These are phyloP conservation scores for Nothophaeocryptopus gaeumannii DNA, from an alignment of 2,329 filamentous ascomycete genomes.

Conservation along the genomic window DNA sequence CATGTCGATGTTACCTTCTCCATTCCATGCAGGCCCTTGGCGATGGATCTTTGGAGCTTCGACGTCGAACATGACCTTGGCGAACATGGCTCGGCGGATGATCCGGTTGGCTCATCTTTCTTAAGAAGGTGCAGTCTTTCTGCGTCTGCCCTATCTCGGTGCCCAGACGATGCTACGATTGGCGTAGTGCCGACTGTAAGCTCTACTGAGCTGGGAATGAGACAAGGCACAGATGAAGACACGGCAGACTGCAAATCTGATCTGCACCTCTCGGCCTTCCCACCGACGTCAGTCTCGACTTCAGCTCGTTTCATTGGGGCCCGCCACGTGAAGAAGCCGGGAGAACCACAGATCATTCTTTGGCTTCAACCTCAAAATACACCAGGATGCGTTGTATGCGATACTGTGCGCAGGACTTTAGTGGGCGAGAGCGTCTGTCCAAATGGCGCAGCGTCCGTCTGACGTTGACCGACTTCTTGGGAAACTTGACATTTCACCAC, in stretches of 20 bases:
- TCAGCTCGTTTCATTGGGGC: constrained; percentile 4
- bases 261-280: neutral
- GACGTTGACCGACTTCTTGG: too few relatives aligned
- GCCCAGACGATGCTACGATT: too few relatives aligned
- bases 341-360: neutral
- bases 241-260: too few relatives aligned
- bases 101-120: neutral
- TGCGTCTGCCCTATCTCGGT: too few relatives aligned
- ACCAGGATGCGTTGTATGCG: neutral
- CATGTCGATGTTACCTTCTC: constrained; percentile 15
- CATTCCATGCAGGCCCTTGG: constrained; percentile 5
- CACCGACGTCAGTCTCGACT: neutral
- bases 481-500: too few relatives aligned
- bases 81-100: neutral
- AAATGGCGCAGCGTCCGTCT: too few relatives aligned
- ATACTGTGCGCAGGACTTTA: too few relatives aligned
- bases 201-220: too few relatives aligned
- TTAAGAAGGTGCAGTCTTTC: too few relatives aligned
- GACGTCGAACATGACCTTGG: neutral
- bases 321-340: constrained; percentile 4
- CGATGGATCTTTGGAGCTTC: neutral
- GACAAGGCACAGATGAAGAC: too few relatives aligned
- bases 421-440: too few relatives aligned
- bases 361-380: neutral
- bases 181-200: too few relatives aligned